These are phyloP conservation scores for Allantophomopsis lycopodina DNA, from an alignment of 2,329 filamentous ascomycete genomes.

Conservation along the genomic window DNA sequence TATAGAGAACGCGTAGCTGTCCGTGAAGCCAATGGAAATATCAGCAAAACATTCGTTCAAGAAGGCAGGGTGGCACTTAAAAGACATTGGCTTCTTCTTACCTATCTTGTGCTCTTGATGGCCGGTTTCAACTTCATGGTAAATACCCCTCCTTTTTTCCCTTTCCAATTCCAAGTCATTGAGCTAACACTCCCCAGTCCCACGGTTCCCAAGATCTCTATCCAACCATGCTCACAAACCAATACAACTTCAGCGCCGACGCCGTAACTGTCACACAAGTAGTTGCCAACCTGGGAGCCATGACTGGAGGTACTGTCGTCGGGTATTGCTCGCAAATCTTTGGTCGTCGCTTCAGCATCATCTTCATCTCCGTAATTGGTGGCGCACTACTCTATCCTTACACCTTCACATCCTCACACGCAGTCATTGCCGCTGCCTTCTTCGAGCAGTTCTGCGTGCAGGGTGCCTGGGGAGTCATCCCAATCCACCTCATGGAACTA, in stretches of 20 bases:
- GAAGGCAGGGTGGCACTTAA: slow-evolving; percentile 70
- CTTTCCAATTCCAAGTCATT: slow-evolving; percentile 24
- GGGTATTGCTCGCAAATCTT: slow-evolving; percentile 58
- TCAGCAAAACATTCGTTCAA: slow-evolving; percentile 53
- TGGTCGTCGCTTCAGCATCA: slow-evolving; percentile 55
- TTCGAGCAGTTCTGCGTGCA: slow-evolving; percentile 74
- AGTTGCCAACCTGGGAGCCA: slow-evolving; percentile 57
- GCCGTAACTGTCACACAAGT: slow-evolving; percentile 56
- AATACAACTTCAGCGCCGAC: slow-evolving; percentile 28
- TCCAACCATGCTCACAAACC: slow-evolving; percentile 43
- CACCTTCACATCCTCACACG: slow-evolving; percentile 47
- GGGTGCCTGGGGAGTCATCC: slow-evolving; percentile 63
- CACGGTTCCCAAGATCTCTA: slow-evolving; percentile 34
- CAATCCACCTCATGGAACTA: slow-evolving; percentile 62
- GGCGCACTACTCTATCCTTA: slow-evolving; percentile 77
- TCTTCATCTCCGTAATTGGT: slow-evolving; percentile 48
- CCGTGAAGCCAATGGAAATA: slow-evolving; percentile 42
- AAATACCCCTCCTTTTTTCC: slow-evolving; percentile 44
- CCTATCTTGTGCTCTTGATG: slow-evolving; percentile 78
- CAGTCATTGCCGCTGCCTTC: slow-evolving; percentile 67
- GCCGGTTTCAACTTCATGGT: slow-evolving; percentile 89
- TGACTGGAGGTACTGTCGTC: slow-evolving; percentile 51
- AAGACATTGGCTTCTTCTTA: slow-evolving; percentile 66
- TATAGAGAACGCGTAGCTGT: slow-evolving; percentile 55
- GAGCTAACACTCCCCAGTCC: slow-evolving; percentile 15